These are phyloP conservation scores for Blakeslea trispora DNA, from an alignment of 371 early-diverging fungal genomes.

Conservation along the genomic window DNA sequence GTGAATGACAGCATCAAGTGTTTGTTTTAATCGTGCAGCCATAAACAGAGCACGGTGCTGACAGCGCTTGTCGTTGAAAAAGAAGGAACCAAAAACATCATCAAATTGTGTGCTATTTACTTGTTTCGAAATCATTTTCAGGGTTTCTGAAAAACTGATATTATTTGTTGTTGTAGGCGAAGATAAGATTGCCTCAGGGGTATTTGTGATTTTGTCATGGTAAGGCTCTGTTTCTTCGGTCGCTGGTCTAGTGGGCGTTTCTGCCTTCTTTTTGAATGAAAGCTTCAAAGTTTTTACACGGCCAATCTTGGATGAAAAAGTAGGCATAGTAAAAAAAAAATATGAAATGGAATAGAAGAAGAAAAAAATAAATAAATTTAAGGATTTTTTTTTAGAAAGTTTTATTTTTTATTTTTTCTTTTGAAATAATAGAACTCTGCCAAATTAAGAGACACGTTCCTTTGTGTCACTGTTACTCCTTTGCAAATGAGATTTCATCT, in stretches of 20 bases:
- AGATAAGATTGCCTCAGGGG: conserved; percentile 12
- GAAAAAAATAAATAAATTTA: not conserved
- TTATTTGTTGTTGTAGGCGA: conserved; percentile 12
- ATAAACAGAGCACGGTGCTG: conserved; percentile 50
- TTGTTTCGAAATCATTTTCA: conserved; percentile 42
- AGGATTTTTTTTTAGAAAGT: not conserved
- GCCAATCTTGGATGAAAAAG: conserved; percentile 37
- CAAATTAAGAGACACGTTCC: not conserved
- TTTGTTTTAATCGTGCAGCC: conserved; percentile 44
- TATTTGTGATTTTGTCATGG: conserved; percentile 2
- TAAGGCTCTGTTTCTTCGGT: too few species aligned
- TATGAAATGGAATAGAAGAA: not conserved
- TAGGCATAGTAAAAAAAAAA: conserved; percentile 22
- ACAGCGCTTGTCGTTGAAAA: conserved; percentile 52
- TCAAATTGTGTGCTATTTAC: conserved; percentile 37
- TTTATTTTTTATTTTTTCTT: not conserved
- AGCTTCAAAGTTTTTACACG: conserved; percentile 41
- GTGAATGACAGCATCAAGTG: conserved; percentile 23
- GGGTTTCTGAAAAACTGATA: conserved; percentile 39
- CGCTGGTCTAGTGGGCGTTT: not conserved
- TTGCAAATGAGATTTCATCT: too few species aligned
- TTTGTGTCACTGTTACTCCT: not conserved
- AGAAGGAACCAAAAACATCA: conserved; percentile 46
- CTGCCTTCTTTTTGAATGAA: conserved; percentile 22
- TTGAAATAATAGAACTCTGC: not conserved